Base-by-base conservation (phyloP, 306 rosid genomes). In the Glycine latifolia region DNA sequence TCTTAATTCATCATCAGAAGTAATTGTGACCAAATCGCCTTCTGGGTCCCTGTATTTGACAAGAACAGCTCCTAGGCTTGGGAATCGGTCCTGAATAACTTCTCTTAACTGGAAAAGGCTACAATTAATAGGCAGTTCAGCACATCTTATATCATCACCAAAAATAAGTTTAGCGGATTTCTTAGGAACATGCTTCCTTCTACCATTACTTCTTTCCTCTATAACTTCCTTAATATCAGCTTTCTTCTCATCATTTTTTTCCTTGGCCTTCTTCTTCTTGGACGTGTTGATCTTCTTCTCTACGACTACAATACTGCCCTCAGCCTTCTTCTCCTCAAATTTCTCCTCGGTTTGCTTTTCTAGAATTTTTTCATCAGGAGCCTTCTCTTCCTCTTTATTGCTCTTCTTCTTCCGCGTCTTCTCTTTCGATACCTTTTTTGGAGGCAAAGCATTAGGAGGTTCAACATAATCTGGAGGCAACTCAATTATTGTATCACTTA, bases 1-100 rank as follows among this genome's bases (percentile, higher is more conserved):
- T 77, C 88, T 83, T 81, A 95, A 83, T 82, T 95, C 99, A 82
- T 91, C 97, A 73, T 90, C 85, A 48, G 88, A 79, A 75, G 97
- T 93, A 76, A 95, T 91, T 72, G 99, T 95, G 67, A 95, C 89
- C 87, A 95, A 88, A 83, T 95, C 99, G 76, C 92, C 97, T 89
- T 95, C 99, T 56, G 81, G 88, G 79, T 95, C 99, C 87, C 85
- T 89, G 88, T 91, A 93, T 79, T 95, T 95, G 76, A 93, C 89
- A 82, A 91, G 92, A 85, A 91, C 86, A 33, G 97, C 92, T 78
- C 83, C 83, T 10, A 84, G 85, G 83, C 88, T 72, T 7, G 97
- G 94, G 83, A 95, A 95, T 39, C 94, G 88, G 17, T 91, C 88
- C 33, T 41, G 55, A 56, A 90, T 81, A 72, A 87, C 88, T 87